Conservation (phyloP, 1,139 yeast genomes). For the Blastobotrys malaysiensis region DNA sequence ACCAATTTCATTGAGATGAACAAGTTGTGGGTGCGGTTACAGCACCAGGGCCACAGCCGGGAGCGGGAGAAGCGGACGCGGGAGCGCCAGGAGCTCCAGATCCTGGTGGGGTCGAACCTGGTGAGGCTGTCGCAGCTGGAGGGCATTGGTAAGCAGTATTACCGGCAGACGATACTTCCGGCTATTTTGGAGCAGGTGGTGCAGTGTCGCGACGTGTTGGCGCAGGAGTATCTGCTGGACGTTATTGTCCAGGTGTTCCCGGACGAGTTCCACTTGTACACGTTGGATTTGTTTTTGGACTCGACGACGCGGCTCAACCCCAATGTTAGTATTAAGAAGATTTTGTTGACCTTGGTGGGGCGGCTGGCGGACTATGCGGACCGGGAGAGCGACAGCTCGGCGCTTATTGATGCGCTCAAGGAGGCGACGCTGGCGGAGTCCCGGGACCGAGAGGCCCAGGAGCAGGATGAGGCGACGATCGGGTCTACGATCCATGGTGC, state of each 20-base stretch:
- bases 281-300: conserved; percentile 61
- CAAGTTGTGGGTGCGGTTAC: conserved; percentile 92
- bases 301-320: conserved; percentile 68
- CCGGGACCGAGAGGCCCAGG: background rate
- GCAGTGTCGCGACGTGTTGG: conserved; percentile 86
- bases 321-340: conserved; percentile 57
- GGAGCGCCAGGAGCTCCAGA: conserved; percentile 85
- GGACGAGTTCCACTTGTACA: conserved; percentile 78
- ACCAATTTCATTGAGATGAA: conserved; percentile 95
- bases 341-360: conserved; percentile 65
- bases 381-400: conserved; percentile 26
- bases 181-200: conserved; percentile 82
- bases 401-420: conserved; percentile 7
- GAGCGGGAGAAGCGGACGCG: conserved; percentile 68
- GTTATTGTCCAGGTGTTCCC: conserved; percentile 93
- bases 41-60: conserved; percentile 90
- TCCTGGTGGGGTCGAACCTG: conserved; percentile 86
- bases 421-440: conserved; percentile 13
- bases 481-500: background rate
- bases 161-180: conserved; percentile 65
- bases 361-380: conserved; percentile 59
- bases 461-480: conserved; percentile 13
- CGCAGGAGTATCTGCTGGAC: conserved; percentile 86
- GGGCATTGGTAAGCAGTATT: conserved; percentile 60
- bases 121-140: conserved; percentile 85